Evolutionary conservation across 2,329 filamentous ascomycete genomes (phyloP).

Genomic region (Fusarium tanahbumbuense): DNA sequence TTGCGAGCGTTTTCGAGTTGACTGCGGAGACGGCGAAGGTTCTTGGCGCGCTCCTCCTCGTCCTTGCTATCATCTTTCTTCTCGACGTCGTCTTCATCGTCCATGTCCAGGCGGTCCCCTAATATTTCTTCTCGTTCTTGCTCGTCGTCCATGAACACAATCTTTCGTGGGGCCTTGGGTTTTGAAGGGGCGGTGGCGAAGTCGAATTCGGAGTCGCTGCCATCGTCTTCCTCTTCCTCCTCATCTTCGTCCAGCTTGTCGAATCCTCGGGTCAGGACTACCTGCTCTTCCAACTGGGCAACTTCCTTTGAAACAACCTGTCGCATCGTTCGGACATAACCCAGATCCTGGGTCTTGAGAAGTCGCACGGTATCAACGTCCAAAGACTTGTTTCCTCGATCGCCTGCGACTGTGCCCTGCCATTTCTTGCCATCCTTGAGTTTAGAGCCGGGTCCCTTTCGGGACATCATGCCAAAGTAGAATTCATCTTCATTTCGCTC

Average conservation of each 20-base stretch:
- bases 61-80: conserved; percentile 43
- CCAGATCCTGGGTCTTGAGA: conserved; percentile 76
- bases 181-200: conserved; percentile 46
- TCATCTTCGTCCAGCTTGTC: conserved; percentile 53
- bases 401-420: conserved; percentile 67
- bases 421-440: conserved; percentile 63
- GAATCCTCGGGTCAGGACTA: conserved; percentile 57
- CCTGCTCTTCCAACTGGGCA: conserved; percentile 63
- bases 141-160: conserved; percentile 62
- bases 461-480: conserved; percentile 76
- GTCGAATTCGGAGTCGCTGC: conserved; percentile 51
- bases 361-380: conserved; percentile 69
- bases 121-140: conserved; percentile 51
- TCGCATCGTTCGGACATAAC: conserved; percentile 71
- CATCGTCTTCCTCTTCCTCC: conserved; percentile 47
- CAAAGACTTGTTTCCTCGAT: conserved; percentile 67
- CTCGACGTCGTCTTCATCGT: conserved; percentile 48
- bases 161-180: conserved; percentile 58
- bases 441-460: conserved; percentile 64
- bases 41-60: conserved; percentile 54
- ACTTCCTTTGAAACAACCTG: conserved; percentile 71
- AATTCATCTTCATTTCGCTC: conserved; percentile 79
- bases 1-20: conserved; percentile 64
- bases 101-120: conserved; percentile 47
- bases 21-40: conserved; percentile 58